Conservation (phyloP, 2,329 filamentous ascomycete species). For the Rutstroemia sp. region DNA sequence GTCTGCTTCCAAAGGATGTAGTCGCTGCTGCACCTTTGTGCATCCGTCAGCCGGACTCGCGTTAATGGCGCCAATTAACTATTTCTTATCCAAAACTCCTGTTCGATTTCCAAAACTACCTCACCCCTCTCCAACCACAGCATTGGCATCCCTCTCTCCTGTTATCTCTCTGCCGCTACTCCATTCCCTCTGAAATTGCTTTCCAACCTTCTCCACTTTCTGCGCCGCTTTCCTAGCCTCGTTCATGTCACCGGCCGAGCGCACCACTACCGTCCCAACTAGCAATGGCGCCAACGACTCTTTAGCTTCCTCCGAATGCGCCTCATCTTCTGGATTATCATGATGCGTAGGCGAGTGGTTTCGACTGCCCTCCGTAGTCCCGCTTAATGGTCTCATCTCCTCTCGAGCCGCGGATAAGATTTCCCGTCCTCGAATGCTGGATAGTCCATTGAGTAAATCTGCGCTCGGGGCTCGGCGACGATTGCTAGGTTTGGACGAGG, state of each 20-base stretch:
- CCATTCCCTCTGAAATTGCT: conserved; percentile 49
- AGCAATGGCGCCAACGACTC: conserved; percentile 37
- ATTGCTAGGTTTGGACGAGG: background rate
- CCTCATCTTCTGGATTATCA: background rate
- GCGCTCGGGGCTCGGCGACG: background rate
- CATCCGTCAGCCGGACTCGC: background rate
- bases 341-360: background rate
- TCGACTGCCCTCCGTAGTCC: conserved; percentile 12
- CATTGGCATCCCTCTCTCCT: conserved; percentile 2
- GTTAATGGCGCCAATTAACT: background rate
- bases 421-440: background rate
- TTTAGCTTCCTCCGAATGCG: background rate
- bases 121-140: background rate
- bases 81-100: background rate
- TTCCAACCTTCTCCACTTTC: conserved; percentile 46
- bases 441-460: background rate
- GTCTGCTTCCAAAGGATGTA: no score
- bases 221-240: conserved; percentile 47
- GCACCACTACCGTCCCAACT: conserved; percentile 47
- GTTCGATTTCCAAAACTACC: background rate
- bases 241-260: conserved; percentile 37
- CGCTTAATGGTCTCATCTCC: conserved; percentile 21
- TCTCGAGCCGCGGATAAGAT: conserved; percentile 15
- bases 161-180: conserved; percentile 27
- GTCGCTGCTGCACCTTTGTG: no score